A percentile compares a stretch with the other conserved stretches of the same genome.
These are phyloP conservation scores for Heracleum sosnowskyi DNA, from an alignment of 129 eudicot species.

Conservation along the genomic window DNA sequence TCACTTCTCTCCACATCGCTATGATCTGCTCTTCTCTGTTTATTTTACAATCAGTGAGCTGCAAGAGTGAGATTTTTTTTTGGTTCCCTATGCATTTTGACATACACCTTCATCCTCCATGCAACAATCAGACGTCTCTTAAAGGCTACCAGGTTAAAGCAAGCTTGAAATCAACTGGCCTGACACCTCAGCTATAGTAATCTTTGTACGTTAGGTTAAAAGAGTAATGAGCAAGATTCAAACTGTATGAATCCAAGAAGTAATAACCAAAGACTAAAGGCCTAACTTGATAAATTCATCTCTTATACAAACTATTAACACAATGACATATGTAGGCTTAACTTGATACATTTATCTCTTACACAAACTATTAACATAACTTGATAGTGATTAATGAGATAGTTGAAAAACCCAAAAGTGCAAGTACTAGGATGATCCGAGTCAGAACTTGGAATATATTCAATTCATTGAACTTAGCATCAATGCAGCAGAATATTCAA, in stretches of 20 bases:
- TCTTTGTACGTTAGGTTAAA: not conserved
- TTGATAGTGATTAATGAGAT: no score
- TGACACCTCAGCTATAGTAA: not conserved
- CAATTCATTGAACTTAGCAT: not conserved
- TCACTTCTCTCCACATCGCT: slow-evolving; percentile 52
- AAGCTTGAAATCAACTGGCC: not conserved
- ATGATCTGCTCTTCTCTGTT: not conserved
- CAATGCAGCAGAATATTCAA: not conserved
- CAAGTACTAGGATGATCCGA: not conserved
- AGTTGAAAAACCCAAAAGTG: not conserved
- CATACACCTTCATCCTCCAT: not conserved
- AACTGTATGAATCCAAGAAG: not conserved
- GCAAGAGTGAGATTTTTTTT: not conserved
- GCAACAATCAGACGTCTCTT: no score
- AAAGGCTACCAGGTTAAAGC: no score
- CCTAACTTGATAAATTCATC: not conserved
- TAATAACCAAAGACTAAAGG: not conserved
- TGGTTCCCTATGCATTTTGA: not conserved
- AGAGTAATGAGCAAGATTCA: not conserved
- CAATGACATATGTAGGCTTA: not conserved
- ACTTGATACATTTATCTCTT: no score
- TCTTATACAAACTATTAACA: not conserved
- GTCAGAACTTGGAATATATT: not conserved
- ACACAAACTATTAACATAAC: no score
- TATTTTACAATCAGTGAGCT: not conserved